phyloP scores from a whole-genome alignment of 164 flowering plant genomes.

The Cinnamomum chago region DNA sequence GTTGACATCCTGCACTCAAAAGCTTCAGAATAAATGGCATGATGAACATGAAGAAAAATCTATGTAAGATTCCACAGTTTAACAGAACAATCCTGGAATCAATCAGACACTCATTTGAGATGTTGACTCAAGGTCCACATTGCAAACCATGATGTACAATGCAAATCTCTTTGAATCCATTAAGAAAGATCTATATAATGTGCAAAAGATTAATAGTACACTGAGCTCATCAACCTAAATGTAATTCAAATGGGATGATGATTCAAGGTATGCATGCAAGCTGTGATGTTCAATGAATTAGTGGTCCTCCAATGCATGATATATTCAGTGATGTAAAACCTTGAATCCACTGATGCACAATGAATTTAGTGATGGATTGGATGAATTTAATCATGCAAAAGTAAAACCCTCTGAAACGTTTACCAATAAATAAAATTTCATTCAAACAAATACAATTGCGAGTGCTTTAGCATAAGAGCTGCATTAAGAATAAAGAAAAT shows the following conservation, averaged over 20 bases:
- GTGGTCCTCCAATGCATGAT: not conserved
- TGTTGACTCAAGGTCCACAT: too few species aligned
- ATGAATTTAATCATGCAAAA: too few species aligned
- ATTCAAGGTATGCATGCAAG: not conserved
- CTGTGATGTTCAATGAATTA: not conserved
- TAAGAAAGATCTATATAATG: too few species aligned
- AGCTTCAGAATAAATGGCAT: constrained; percentile 4
- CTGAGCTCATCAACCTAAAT: not conserved
- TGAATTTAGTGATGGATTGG: too few species aligned
- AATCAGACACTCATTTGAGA: not conserved
- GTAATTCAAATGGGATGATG: not conserved
- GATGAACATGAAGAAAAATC: not conserved
- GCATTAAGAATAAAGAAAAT: too few species aligned
- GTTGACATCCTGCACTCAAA: constrained; percentile 76
- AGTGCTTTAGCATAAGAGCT: too few species aligned
- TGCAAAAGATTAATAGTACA: not conserved
- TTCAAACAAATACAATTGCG: too few species aligned
- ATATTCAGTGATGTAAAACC: not conserved
- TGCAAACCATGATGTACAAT: too few species aligned
- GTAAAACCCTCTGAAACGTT: too few species aligned
- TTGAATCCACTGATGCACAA: not conserved
- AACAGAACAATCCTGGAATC: not conserved
- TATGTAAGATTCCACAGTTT: not conserved
- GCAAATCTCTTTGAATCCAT: too few species aligned
- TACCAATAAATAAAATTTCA: too few species aligned